phyloP scores from a whole-genome alignment of 2,329 filamentous ascomycete genomes.

The Pseudocercospora cruenta region DNA sequence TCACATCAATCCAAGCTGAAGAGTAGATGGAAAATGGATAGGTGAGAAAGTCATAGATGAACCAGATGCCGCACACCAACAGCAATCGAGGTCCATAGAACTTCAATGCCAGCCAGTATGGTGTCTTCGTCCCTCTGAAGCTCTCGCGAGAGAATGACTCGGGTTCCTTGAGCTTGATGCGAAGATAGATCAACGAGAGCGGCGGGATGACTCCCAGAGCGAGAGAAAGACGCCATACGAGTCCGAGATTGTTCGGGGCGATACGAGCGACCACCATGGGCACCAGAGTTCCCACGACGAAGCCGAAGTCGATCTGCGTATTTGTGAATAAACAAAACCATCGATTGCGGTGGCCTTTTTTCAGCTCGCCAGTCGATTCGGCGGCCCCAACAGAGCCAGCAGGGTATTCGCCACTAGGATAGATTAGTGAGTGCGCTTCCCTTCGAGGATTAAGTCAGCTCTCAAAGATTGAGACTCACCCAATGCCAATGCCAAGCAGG shows the following conservation, averaged over 20 bases:
- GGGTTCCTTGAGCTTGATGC: constrained; percentile 74
- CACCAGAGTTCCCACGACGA: constrained; percentile 78
- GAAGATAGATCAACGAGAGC: constrained; percentile 69
- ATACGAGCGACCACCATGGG: constrained; percentile 62
- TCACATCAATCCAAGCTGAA: constrained; percentile 72
- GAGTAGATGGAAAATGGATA: constrained; percentile 90
- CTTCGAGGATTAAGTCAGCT: neutral
- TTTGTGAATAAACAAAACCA: constrained; percentile 80
- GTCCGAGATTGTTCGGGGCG: constrained; percentile 61
- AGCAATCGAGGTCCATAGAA: constrained; percentile 77
- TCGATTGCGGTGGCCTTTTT: constrained; percentile 76
- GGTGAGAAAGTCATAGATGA: constrained; percentile 76
- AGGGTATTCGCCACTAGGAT: constrained; percentile 66
- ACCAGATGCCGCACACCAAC: constrained; percentile 77
- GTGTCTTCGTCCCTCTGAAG: constrained; percentile 62
- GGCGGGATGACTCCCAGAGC: constrained; percentile 81
- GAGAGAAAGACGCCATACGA: constrained; percentile 80
- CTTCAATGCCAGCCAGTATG: constrained; percentile 55
- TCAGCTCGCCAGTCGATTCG: constrained; percentile 82
- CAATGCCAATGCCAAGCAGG: constrained; percentile 62
- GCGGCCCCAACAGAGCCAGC: constrained; percentile 82
- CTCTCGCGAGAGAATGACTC: constrained; percentile 74
- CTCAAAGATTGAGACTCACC: constrained; percentile 32
- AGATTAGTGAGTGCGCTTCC: constrained; percentile 30
- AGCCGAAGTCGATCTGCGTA: constrained; percentile 82